These are phyloP conservation scores for Amanita molliuscula DNA, from an alignment of 768 basidiomycete species.

Conservation along the genomic window DNA sequence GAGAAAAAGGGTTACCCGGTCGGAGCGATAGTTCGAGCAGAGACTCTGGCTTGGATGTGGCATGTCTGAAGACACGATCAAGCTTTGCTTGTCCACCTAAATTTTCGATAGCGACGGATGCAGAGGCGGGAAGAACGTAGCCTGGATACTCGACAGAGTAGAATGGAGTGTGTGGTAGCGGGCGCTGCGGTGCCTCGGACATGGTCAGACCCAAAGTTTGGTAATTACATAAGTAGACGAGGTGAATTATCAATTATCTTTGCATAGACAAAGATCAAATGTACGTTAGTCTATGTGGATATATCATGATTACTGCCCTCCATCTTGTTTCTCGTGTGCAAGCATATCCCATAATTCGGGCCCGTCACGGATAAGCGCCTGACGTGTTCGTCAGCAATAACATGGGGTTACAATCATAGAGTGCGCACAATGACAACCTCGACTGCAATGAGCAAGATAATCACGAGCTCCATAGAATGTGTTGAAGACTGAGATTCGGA, in stretches of 20 bases:
- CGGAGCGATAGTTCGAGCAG: conserved; percentile 71
- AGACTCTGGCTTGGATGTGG: conserved; percentile 48
- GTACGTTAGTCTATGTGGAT: no score
- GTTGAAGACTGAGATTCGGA: conserved; percentile 55
- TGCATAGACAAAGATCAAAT: no score
- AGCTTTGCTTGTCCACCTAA: conserved; percentile 64
- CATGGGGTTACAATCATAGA: background rate
- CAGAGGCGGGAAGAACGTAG: conserved; percentile 56
- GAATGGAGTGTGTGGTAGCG: conserved; percentile 49
- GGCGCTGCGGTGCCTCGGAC: conserved; percentile 20
- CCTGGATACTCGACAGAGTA: conserved; percentile 90
- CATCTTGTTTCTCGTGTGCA: conserved; percentile 20
- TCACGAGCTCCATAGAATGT: conserved; percentile 92
- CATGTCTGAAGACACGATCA: conserved; percentile 68
- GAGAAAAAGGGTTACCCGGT: conserved; percentile 67
- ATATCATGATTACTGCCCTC: background rate
- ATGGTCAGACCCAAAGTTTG: background rate
- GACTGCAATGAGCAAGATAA: conserved; percentile 89
- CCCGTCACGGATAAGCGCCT: conserved; percentile 72
- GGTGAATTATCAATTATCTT: no score
- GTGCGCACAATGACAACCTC: conserved; percentile 81
- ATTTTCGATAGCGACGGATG: conserved; percentile 48
- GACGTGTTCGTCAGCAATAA: background rate
- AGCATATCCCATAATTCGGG: conserved; percentile 65
- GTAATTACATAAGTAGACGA: no score